Base-by-base conservation (phyloP, 2,329 filamentous ascomycete genomes). In the Blastomyces emzantsi region DNA sequence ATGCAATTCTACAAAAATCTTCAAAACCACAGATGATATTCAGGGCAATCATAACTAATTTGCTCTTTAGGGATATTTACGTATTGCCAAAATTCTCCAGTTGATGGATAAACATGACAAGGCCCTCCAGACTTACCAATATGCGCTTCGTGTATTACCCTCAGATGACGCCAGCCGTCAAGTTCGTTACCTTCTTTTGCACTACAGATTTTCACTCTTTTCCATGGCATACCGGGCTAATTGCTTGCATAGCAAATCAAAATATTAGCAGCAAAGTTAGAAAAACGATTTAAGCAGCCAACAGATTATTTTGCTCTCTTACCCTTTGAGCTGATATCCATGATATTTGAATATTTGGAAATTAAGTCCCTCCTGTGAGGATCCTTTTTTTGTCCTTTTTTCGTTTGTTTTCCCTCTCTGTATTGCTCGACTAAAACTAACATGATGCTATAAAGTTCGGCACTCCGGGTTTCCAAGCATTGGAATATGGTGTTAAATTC, bases 91-190 rank as follows among this genome's bases (percentile, higher is more conserved):
- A 63, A 70, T 78, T 6, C 74, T 80, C 33, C 66, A 75, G 13
- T 65, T 77, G 64, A 79, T 81, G 73, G 76, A 78, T 13, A 84
- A 82, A 69, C 71, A 74, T 2, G 77, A 80, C n/a, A 79, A 78
- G 30, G 85, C 85, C 6, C 68, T 83, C 15, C 78, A 80, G 13
- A 79, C 86, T 30, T 87, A 86, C 72, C 77, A 80, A 33, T 81
- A 83, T 69, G 85, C 82, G n/a, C 73, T 87, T 66, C 82, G 81
- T 65, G 78, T 75, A 56, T 75, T 86, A 25, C 74, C 78, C 11
- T 69, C 74, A n/a, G 71, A 75, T 39, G 74, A 79, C 62, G 65
- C 71, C 9, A 66, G 71, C 25, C 70, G 72, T 62, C 68, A 68
- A 65, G 75, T 75, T 58, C 63, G 68, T 69, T 64, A 22, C 19